Base-by-base conservation (phyloP, 257 asterid genomes). In the Rubia yunnanensis region DNA sequence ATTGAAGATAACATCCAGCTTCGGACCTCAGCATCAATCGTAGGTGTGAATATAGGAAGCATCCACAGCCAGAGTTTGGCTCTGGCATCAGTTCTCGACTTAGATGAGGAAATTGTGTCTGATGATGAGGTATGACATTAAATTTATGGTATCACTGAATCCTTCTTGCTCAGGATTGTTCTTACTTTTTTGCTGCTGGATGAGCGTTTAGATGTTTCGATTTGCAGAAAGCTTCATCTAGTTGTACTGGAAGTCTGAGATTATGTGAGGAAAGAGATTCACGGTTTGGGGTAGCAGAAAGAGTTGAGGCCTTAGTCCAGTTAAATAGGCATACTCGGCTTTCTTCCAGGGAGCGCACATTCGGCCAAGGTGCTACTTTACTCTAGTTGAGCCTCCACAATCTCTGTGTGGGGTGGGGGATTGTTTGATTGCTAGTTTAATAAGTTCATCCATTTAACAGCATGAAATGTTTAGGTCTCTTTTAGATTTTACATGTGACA, bases 121-220 rank as follows among this genome's bases (percentile, higher is more conserved):
- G 83, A 85, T 54, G 83, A 78, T 63, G 92, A 85, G 84, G 95
- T 88, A 70, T 68, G 82, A 15, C 20, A 56, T 61, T 35, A n/a
- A 23, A 44, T 44, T 65, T 52, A 46, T 41, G 57, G 57, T 44
- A 24, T 46, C 31, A 27, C 10, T 44, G 15, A 36, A 5, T 24
- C 28, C 5, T 31, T 54, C 61, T 52, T 56, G 4, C 60, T 68
- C 34, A 24, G 63, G 54, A 54, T 17, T 34, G 11, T 20, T 41
- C 50, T 18, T 27, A 5, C 20, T 6, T n/a, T 7, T 17, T 24
- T 22, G 20, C 30, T 8, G 60, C 68, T 76, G 59, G 22, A 26
- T 52, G 53, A 54, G 9, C 41, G 5, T 53, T 24, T 39, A 6
- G 59, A 41, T 58, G 70, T 60, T 58, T 74, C 55, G 65, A 71